Conservation (phyloP, 768 basidiomycete genomes). For the Suillus subalutaceus region DNA sequence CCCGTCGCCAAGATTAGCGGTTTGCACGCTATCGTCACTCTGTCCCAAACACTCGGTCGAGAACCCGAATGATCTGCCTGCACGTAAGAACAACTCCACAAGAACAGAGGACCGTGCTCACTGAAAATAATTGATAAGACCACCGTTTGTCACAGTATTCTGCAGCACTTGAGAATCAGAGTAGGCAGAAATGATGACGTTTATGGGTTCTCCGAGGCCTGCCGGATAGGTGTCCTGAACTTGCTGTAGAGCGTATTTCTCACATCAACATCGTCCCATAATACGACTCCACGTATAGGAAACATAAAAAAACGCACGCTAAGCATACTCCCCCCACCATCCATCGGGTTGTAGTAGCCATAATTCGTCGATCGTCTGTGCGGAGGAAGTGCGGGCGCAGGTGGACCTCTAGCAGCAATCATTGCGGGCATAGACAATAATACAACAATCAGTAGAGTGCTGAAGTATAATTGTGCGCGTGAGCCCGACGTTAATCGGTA, state of each 20-base stretch:
- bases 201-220: conserved; percentile 86
- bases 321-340: conserved; percentile 66
- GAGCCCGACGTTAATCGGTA: background rate
- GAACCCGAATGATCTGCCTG: conserved; percentile 66
- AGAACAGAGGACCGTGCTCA: conserved; percentile 37
- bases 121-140: conserved; percentile 82
- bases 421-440: conserved; percentile 16
- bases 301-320: conserved; percentile 54
- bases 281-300: background rate
- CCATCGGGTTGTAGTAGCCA: conserved; percentile 63
- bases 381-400: conserved; percentile 12
- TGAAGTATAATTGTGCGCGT: conserved; percentile 5
- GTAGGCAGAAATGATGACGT: conserved; percentile 75
- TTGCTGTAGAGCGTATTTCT: conserved; percentile 38
- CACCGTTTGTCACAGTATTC: conserved; percentile 62
- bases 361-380: conserved; percentile 27
- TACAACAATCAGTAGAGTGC: conserved; percentile 13
- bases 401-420: conserved; percentile 14
- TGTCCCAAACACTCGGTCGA: conserved; percentile 85
- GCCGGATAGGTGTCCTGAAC: conserved; percentile 61
- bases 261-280: background rate
- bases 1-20: conserved; percentile 84
- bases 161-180: conserved; percentile 74
- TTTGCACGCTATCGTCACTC: conserved; percentile 67
- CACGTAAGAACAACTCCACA: background rate